Evolutionary conservation across 139 green algal species (phyloP).

Genomic region (Protoeuglena noctilucae): DNA sequence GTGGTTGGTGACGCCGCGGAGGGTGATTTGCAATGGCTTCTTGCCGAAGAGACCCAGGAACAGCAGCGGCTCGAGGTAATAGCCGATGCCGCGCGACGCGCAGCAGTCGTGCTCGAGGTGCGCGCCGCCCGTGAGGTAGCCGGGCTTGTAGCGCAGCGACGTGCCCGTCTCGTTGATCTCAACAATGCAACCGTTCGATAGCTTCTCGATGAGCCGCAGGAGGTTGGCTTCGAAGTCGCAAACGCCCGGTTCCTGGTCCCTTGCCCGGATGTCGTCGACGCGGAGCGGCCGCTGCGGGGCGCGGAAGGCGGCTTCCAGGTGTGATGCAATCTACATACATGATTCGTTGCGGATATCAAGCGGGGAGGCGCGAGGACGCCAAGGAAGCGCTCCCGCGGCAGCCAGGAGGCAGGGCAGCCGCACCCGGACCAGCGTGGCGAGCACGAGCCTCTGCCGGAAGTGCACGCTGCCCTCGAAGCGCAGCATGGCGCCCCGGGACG

Average conservation of each 20-base stretch:
- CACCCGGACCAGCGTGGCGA: slow-evolving; percentile 72
- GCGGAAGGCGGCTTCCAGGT: too few relatives aligned
- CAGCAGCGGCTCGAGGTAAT: slow-evolving; percentile 83
- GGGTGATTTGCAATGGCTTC: slow-evolving; percentile 62
- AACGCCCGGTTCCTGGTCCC: slow-evolving; percentile 62
- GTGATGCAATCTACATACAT: too few relatives aligned
- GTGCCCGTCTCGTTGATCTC: slow-evolving; percentile 96
- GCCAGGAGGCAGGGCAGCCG: too few relatives aligned
- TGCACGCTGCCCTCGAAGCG: slow-evolving; percentile 51
- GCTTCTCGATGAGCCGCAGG: slow-evolving; percentile 88
- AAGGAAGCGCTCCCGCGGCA: too few relatives aligned
- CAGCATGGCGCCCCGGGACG: slow-evolving; percentile 32
- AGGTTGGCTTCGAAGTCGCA: slow-evolving; percentile 73
- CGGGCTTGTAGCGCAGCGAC: slow-evolving; percentile 68
- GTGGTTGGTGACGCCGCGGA: slow-evolving; percentile 87
- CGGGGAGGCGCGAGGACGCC: too few relatives aligned
- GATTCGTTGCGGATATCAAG: too few relatives aligned
- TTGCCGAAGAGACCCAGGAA: slow-evolving; percentile 79
- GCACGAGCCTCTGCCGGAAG: slow-evolving; percentile 67
- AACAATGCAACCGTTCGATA: slow-evolving; percentile 81
- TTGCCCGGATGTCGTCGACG: slow-evolving; percentile 77
- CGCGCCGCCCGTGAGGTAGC: slow-evolving; percentile 51
- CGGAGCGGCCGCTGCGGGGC: slow-evolving; percentile 48
- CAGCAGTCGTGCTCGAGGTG: slow-evolving; percentile 75
- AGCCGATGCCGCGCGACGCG: slow-evolving; percentile 58